Evolutionary conservation across 179 eudicot species (phyloP).

Genomic region (Vitellaria paradoxa): DNA sequence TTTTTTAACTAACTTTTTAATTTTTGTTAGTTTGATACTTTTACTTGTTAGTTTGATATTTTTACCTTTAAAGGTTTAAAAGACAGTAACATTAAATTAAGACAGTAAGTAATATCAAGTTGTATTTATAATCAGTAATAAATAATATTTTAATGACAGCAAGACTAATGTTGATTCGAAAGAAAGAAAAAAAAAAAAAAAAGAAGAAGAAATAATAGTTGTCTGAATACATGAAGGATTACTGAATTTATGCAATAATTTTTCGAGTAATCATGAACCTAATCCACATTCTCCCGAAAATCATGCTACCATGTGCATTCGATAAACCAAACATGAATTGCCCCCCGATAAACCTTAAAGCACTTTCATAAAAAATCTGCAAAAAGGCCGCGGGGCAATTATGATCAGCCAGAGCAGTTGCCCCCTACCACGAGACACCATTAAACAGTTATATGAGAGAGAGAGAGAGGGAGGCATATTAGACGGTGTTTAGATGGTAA

Average conservation of each 20-base stretch:
- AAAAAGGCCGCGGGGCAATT: conserved; percentile 8
- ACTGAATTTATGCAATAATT: neutral
- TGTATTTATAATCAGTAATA: too few species aligned
- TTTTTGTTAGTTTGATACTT: too few species aligned
- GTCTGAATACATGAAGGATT: conserved; percentile 7
- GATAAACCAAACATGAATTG: neutral
- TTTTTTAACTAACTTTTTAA: too few species aligned
- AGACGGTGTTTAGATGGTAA: too few species aligned
- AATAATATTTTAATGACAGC: too few species aligned
- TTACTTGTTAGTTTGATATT: too few species aligned
- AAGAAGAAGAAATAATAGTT: neutral
- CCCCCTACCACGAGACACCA: conserved; percentile 24
- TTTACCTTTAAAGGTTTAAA: too few species aligned
- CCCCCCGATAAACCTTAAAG: neutral
- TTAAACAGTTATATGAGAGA: conserved; percentile 3
- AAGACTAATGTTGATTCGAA: too few species aligned
- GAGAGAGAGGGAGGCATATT: too few species aligned
- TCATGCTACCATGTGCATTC: conserved; percentile 25
- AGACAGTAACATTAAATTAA: too few species aligned
- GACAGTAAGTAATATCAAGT: too few species aligned
- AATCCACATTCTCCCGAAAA: conserved; percentile 29
- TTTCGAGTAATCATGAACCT: conserved; percentile 13
- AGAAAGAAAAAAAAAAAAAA: too few species aligned
- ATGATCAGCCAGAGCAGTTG: conserved; percentile 16
- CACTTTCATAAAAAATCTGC: neutral